Percentiles rank a stretch among this genome's conserved stretches.
Evolutionary conservation across 2,329 filamentous ascomycete species (phyloP).

Genomic region (Pseudopithomyces maydicus): DNA sequence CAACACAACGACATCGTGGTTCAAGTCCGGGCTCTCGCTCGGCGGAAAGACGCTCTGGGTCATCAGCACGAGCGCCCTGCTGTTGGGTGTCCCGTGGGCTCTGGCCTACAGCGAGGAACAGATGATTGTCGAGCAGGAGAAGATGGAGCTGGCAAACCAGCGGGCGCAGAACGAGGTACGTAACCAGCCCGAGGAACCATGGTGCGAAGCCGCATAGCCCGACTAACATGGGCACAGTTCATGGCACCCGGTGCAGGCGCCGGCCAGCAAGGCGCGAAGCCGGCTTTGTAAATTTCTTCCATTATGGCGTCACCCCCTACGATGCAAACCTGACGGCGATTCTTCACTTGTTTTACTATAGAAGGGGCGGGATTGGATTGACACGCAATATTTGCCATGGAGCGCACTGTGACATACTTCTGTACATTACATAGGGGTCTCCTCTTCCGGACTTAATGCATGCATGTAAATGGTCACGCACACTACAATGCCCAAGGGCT

Average conservation of each 20-base stretch:
- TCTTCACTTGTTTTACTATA: conserved; percentile 10
- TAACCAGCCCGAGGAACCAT: not conserved
- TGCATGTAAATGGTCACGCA: conserved; percentile 10
- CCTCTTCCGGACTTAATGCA: conserved; percentile 11
- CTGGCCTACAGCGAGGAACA: conserved; percentile 95
- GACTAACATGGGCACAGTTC: conserved; percentile 31
- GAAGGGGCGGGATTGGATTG: not conserved
- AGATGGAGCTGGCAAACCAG: conserved; percentile 95
- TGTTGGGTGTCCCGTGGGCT: conserved; percentile 91
- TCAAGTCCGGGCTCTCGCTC: conserved; percentile 68
- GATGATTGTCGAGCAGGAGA: conserved; percentile 96
- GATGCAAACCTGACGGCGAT: conserved; percentile 8
- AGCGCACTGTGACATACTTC: conserved; percentile 5
- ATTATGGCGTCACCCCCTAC: not conserved
- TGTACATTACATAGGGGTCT: conserved; percentile 5
- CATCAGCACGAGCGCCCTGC: conserved; percentile 83
- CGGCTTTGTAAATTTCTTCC: conserved; percentile 36
- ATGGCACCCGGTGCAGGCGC: conserved; percentile 38
- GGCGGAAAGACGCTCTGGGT: conserved; percentile 90
- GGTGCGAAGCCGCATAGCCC: not conserved
- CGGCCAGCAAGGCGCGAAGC: conserved; percentile 33
- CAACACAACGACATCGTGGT: conserved; percentile 60
- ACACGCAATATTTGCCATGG: not conserved
- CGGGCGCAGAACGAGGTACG: conserved; percentile 75
- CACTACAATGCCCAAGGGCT: not conserved